Percentiles rank a stretch among this genome's conserved stretches.
Conservation (phyloP, 805 yeast genomes). For the Candida saitoana region DNA sequence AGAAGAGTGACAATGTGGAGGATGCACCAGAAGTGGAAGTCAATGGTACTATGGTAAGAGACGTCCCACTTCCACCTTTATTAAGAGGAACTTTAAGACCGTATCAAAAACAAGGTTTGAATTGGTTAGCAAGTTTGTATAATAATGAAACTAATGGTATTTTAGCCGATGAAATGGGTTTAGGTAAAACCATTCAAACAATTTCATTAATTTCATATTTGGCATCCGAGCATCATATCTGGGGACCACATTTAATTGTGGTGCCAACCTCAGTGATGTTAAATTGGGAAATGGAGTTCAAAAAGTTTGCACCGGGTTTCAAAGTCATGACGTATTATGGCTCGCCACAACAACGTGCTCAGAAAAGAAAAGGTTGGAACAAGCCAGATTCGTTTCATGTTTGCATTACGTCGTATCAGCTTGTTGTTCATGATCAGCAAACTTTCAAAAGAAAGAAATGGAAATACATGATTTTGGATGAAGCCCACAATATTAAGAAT, state of each 20-base stretch:
- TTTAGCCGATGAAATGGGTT: slow-evolving; percentile 98
- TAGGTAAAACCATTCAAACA: slow-evolving; percentile 96
- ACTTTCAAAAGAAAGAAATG: slow-evolving; percentile 88
- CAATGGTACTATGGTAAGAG: slow-evolving; percentile 43
- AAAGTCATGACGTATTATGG: slow-evolving; percentile 95
- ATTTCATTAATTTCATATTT: slow-evolving; percentile 79
- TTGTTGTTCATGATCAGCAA: slow-evolving; percentile 96
- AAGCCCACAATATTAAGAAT: slow-evolving; percentile 96
- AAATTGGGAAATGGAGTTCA: slow-evolving; percentile 99
- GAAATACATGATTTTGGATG: slow-evolving; percentile 96
- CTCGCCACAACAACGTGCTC: slow-evolving; percentile 92
- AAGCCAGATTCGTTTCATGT: slow-evolving; percentile 94
- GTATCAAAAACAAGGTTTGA: slow-evolving; percentile 93
- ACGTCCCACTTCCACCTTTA: slow-evolving; percentile 74
- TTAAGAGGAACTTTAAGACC: slow-evolving; percentile 80
- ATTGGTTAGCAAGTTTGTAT: slow-evolving; percentile 94
- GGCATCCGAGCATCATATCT: slow-evolving; percentile 87
- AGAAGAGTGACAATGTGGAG: slow-evolving; percentile 9
- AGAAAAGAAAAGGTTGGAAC: slow-evolving; percentile 96
- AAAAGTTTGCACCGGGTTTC: slow-evolving; percentile 96
- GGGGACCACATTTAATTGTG: slow-evolving; percentile 98
- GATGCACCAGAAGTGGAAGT: slow-evolving; percentile 25
- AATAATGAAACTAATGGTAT: slow-evolving; percentile 93
- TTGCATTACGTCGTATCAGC: slow-evolving; percentile 93
- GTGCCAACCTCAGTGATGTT: slow-evolving; percentile 97